Evolutionary conservation across 2,329 filamentous ascomycete species (phyloP).

Genomic region (Diaporthe nobilis): DNA sequence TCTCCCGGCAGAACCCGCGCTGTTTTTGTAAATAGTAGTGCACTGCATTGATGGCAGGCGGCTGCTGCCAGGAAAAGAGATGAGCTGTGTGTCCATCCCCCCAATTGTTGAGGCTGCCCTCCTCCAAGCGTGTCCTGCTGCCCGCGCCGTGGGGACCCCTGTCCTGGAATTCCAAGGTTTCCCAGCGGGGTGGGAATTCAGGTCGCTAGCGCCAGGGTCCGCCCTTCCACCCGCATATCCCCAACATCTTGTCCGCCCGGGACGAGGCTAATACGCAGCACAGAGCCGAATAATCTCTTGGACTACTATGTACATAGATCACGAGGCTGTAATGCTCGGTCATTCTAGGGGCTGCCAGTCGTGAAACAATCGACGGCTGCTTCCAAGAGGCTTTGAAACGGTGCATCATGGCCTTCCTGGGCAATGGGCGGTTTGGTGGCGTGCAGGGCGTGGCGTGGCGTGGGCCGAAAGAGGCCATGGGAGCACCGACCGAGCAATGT

Average conservation of each 20-base stretch:
- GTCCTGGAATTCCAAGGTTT: constrained; percentile 11
- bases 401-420: not conserved
- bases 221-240: constrained; percentile 55
- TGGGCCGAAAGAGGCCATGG: not conserved
- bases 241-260: constrained; percentile 59
- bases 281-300: not conserved
- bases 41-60: constrained; percentile 12
- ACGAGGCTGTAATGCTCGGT: constrained; percentile 27
- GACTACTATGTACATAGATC: not conserved
- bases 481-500: constrained; percentile 12
- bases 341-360: not conserved
- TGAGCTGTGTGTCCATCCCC: constrained; percentile 19
- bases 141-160: constrained; percentile 18
- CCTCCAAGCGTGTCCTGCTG: not conserved
- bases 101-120: constrained; percentile 41
- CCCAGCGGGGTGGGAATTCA: constrained; percentile 1
- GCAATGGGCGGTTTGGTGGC: not conserved
- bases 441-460: not conserved
- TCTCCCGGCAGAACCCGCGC: constrained; percentile 14
- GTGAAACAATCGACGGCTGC: not conserved
- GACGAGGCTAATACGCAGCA: not conserved
- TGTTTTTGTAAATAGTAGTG: constrained; percentile 20
- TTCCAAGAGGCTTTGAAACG: not conserved
- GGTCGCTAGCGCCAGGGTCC: constrained; percentile 34
- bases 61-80: constrained; percentile 22